These are phyloP conservation scores for Nemania sp. DNA, from an alignment of 2,329 filamentous ascomycete genomes.

Conservation along the genomic window DNA sequence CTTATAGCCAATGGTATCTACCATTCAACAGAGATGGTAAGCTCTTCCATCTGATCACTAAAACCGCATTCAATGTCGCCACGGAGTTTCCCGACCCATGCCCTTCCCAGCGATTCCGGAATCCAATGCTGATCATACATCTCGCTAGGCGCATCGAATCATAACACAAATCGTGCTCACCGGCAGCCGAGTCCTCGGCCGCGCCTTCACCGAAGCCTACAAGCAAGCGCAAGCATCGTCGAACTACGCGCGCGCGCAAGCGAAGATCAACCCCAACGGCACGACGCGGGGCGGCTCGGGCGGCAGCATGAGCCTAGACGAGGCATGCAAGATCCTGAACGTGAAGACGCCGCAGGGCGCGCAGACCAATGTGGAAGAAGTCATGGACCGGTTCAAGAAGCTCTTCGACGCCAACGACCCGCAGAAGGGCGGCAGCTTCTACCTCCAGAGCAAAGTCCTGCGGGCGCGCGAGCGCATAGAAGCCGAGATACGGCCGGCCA, in stretches of 20 bases:
- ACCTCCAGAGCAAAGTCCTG: slow-evolving; percentile 95
- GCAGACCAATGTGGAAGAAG: slow-evolving; percentile 74
- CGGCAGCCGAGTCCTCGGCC: slow-evolving; percentile 87
- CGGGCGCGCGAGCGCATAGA: slow-evolving; percentile 91
- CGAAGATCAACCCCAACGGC: slow-evolving; percentile 56
- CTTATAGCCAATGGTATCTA: background rate
- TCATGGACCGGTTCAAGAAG: slow-evolving; percentile 88
- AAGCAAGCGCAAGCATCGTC: slow-evolving; percentile 89
- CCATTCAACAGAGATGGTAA: slow-evolving; percentile 21
- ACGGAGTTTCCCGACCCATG: background rate
- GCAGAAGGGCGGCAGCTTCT: slow-evolving; percentile 95
- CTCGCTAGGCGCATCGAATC: slow-evolving; percentile 81
- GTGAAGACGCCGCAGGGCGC: slow-evolving; percentile 84
- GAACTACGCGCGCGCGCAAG: slow-evolving; percentile 75
- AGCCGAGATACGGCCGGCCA: slow-evolving; percentile 74
- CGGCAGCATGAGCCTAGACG: slow-evolving; percentile 88
- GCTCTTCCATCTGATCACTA: no score
- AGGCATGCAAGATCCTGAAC: slow-evolving; percentile 96
- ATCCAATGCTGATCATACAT: slow-evolving; percentile 8
- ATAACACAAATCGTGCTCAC: slow-evolving; percentile 91
- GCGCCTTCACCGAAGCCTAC: slow-evolving; percentile 92
- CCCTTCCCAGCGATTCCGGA: background rate
- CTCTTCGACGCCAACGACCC: slow-evolving; percentile 95
- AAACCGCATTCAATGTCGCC: background rate
- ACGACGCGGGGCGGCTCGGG: slow-evolving; percentile 52